Evolutionary conservation across 148 eudicot genomes (phyloP).

Genomic region (Euryodendron excelsum): DNA sequence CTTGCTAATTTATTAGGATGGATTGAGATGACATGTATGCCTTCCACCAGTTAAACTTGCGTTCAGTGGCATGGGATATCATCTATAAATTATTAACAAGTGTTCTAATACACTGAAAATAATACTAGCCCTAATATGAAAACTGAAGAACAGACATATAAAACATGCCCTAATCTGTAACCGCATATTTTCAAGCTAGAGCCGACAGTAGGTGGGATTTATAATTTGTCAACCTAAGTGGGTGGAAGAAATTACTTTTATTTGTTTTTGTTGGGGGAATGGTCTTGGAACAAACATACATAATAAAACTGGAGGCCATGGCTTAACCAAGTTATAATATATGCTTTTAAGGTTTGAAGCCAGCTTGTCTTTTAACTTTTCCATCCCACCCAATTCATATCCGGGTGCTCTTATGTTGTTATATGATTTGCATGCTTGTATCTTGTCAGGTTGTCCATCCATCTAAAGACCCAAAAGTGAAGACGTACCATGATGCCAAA

Average conservation of each 20-base stretch:
- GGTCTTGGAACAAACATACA: too few species aligned
- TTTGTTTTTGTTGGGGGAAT: too few species aligned
- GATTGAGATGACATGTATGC: neutral
- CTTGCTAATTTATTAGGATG: neutral
- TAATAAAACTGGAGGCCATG: too few species aligned
- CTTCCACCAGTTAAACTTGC: neutral
- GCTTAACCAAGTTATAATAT: neutral
- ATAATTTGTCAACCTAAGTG: neutral
- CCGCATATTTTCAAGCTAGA: too few species aligned
- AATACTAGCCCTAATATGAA: neutral
- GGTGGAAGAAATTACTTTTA: too few species aligned
- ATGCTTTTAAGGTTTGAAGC: neutral
- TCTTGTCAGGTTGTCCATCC: constrained; percentile 72
- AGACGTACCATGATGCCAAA: constrained; percentile 90
- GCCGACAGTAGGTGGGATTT: neutral
- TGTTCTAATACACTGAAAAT: neutral
- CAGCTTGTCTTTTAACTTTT: neutral
- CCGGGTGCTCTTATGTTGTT: neutral
- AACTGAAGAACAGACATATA: too few species aligned
- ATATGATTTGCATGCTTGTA: constrained; percentile 7
- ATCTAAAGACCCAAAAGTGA: constrained; percentile 68
- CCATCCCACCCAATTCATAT: neutral
- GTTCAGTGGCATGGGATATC: neutral
- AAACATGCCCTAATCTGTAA: too few species aligned
- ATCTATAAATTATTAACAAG: neutral